Evolutionary conservation across 2,329 filamentous ascomycete genomes (phyloP), one percentile per base, ranked within the genome.

Genomic region (Fusarium irregulare): DNA sequence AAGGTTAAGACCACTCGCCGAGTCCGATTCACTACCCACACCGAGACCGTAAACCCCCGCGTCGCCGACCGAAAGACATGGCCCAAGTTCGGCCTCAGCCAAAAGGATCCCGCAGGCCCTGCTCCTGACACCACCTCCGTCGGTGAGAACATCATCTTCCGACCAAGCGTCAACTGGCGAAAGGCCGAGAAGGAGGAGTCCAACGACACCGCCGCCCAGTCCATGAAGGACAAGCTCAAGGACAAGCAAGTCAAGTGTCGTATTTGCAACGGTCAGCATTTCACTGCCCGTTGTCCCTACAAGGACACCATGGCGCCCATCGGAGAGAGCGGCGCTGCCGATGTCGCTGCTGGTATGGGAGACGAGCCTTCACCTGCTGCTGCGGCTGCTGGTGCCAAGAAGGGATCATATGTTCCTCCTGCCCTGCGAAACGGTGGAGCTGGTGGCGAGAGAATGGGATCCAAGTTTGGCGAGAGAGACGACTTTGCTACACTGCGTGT

Each of bases 231-330:
- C 79, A 91, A 93, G 85, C 87, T 98, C 78, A 97, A 96, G 89
- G 94, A 98, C 86, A 97, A 98, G 89, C 97, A 98, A 86, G 97
- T 99, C 87, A 98, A 98, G 89, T 99, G 96, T 84, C 92, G 96
- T 88, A 98, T 99, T 80, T 99, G 96, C 86, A 93, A 91, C 80
- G 96, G 95, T 80, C 96, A 99, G 87, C 96, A 99, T 89, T 99
- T 98, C 87, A 99, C 96, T 44, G 95, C 95, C 74, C 92, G 96
- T 81, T 99, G 96, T 89, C 96, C 96, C 37, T 99, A 97, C 91
- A 99, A 98, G 87, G 96, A 98, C 81, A 99, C 95, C 76, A 98
- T 99, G 94, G 94, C 95, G 37, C 96, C 93, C 40, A 89, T 94
- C 66, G 90, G 90, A 73, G 89, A 90, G 80, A 84, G 82, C 59